Conservation (phyloP, 371 early-diverging fungal species). For the Lichtheimia ornata region DNA sequence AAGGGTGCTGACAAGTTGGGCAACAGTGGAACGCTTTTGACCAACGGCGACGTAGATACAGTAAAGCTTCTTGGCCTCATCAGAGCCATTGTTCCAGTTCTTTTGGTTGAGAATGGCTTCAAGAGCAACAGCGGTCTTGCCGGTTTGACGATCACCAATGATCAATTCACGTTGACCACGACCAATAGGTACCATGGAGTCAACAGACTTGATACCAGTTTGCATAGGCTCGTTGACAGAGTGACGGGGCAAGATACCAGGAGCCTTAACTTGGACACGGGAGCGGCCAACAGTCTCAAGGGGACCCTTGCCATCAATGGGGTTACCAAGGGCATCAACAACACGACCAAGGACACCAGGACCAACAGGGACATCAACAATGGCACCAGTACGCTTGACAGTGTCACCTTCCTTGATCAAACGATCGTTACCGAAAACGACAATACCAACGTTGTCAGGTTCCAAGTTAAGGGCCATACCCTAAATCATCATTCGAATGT, state of each 20-base stretch:
- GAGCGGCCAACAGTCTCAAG: slow-evolving; percentile 75
- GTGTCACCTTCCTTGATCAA: slow-evolving; percentile 89
- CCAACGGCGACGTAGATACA: slow-evolving; percentile 97
- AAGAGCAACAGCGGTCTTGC: slow-evolving; percentile 95
- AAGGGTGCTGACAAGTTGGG: slow-evolving; percentile 94
- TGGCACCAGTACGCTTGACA: slow-evolving; percentile 95
- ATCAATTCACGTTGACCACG: slow-evolving; percentile 99
- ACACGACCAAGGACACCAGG: slow-evolving; percentile 92
- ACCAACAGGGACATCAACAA: slow-evolving; percentile 95
- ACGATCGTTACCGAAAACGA: slow-evolving; percentile 98
- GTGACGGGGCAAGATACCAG: slow-evolving; percentile 95
- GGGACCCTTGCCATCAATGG: slow-evolving; percentile 97
- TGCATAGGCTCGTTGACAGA: slow-evolving; percentile 98
- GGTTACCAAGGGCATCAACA: slow-evolving; percentile 96
- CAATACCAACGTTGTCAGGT: slow-evolving; percentile 98
- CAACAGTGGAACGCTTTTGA: slow-evolving; percentile 97
- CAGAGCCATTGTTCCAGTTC: slow-evolving; percentile 86
- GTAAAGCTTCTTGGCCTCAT: slow-evolving; percentile 65
- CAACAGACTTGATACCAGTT: slow-evolving; percentile 97
- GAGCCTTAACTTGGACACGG: slow-evolving; percentile 96
- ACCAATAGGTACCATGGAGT: slow-evolving; percentile 98
- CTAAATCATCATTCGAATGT: slow-evolving; percentile 32
- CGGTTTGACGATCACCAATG: slow-evolving; percentile 98
- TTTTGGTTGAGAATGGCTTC: slow-evolving; percentile 97
- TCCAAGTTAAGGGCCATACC: slow-evolving; percentile 98